phyloP scores from a whole-genome alignment of 2,329 filamentous ascomycete species.

The Dactylellina cionopaga region DNA sequence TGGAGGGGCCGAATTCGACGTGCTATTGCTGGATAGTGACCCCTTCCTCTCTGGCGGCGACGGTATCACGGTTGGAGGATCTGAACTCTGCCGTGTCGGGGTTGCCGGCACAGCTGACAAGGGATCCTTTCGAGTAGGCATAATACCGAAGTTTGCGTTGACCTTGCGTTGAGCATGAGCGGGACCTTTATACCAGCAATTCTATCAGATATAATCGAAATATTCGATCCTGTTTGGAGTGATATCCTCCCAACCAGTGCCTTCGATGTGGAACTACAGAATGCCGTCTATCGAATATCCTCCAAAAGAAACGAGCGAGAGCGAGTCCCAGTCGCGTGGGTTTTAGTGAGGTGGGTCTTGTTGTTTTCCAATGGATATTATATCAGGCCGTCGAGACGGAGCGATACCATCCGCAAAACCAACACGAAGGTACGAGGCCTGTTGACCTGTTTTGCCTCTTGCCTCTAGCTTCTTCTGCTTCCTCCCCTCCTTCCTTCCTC shows the following conservation, averaged over 20 bases:
- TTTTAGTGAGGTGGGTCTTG: conserved; percentile 41
- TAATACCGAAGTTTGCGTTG: conserved; percentile 51
- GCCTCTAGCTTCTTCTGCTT: conserved; percentile 15
- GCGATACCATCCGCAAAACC: conserved; percentile 28
- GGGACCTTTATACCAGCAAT: conserved; percentile 36
- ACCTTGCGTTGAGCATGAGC: conserved; percentile 51
- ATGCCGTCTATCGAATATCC: conserved; percentile 17
- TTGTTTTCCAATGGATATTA: conserved; percentile 42
- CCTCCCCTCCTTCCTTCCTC: conserved; percentile 8
- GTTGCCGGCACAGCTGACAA: conserved; percentile 52
- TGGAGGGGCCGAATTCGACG: conserved; percentile 44
- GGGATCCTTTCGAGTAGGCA: conserved; percentile 53
- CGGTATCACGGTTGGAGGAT: conserved; percentile 51
- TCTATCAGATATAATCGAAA: conserved; percentile 26
- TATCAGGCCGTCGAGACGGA: conserved; percentile 40
- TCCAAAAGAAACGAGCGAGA: conserved; percentile 9
- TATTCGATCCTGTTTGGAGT: neutral
- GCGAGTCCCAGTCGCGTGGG: conserved; percentile 31
- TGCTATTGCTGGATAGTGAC: conserved; percentile 43
- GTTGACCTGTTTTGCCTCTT: conserved; percentile 2
- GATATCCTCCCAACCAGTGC: conserved; percentile 11
- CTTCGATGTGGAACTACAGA: conserved; percentile 9
- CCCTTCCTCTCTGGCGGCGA: conserved; percentile 50
- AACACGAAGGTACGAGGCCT: conserved; percentile 12
- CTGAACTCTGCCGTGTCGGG: conserved; percentile 49